These are phyloP conservation scores for Fusarium sp. DNA, from an alignment of 2,329 filamentous ascomycete species.

Conservation along the genomic window DNA sequence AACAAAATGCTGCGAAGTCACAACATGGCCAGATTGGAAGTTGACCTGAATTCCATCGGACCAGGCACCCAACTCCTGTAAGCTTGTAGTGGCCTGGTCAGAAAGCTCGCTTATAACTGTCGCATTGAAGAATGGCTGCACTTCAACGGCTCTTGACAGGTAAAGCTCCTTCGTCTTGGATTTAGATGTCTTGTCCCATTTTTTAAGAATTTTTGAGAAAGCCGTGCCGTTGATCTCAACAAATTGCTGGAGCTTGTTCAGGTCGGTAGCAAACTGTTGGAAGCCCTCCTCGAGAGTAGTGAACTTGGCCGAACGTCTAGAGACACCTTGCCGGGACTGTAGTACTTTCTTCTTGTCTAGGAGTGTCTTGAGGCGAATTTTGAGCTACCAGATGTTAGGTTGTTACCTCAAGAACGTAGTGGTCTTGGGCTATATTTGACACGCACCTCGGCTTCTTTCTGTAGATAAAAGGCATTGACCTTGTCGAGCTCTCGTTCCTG, in stretches of 20 bases:
- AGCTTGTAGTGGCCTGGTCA: constrained; percentile 95
- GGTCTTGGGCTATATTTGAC: not conserved
- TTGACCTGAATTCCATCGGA: constrained; percentile 94
- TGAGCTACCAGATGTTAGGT: constrained; percentile 72
- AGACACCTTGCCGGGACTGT: constrained; percentile 83
- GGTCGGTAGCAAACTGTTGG: constrained; percentile 94
- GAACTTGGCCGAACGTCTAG: constrained; percentile 91
- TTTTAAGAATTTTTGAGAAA: constrained; percentile 98
- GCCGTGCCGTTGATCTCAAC: constrained; percentile 98
- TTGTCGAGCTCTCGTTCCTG: constrained; percentile 98
- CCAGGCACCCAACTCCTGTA: constrained; percentile 96
- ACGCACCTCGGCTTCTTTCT: constrained; percentile 95
- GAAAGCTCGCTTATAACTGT: constrained; percentile 97
- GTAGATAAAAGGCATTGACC: constrained; percentile 96
- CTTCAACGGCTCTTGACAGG: constrained; percentile 93
- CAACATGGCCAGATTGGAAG: constrained; percentile 77
- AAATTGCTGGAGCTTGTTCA: constrained; percentile 98
- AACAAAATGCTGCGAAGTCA: constrained; percentile 74
- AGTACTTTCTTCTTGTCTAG: constrained; percentile 95
- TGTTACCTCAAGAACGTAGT: constrained; percentile 16
- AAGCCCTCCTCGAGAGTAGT: constrained; percentile 96
- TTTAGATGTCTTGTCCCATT: constrained; percentile 99
- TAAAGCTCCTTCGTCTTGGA: constrained; percentile 98
- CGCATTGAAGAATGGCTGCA: constrained; percentile 98
- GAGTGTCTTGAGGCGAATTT: constrained; percentile 90